These are phyloP conservation scores for Dictyostelium purpureum DNA, from an alignment of 78 protist genomes.

Conservation along the genomic window DNA sequence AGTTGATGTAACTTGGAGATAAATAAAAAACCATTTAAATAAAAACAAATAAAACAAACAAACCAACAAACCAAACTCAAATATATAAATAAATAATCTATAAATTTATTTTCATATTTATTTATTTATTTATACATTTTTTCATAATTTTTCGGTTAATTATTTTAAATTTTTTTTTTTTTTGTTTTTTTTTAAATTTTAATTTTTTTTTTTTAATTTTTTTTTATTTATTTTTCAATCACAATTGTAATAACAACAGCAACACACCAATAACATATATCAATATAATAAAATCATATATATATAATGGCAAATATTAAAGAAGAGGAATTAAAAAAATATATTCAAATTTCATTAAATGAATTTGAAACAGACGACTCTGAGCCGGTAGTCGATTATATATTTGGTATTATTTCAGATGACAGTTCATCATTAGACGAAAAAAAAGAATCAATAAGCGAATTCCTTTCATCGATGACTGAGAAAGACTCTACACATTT, in stretches of 20 bases:
- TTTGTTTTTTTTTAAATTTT: background rate
- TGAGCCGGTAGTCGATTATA: conserved; percentile 30
- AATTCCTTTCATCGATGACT: conserved; percentile 22
- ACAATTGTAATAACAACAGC: too few species aligned
- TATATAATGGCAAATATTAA: background rate
- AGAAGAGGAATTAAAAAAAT: conserved; percentile 16
- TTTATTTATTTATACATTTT: background rate
- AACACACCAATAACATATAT: too few species aligned
- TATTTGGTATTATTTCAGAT: conserved; percentile 37
- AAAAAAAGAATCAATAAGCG: conserved; percentile 36
- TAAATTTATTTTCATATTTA: background rate
- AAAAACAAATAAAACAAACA: too few species aligned
- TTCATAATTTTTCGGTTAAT: background rate
- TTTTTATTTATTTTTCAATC: background rate
- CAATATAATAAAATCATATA: background rate
- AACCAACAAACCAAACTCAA: too few species aligned
- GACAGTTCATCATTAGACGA: background rate
- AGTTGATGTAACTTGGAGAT: conserved; percentile 96
- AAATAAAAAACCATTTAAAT: too few species aligned
- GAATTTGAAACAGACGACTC: conserved; percentile 19
- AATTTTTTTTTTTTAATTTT: background rate
- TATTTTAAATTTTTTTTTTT: background rate
- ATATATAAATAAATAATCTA: too few species aligned
- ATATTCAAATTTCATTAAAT: conserved; percentile 2
- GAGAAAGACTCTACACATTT: conserved; percentile 23